These are phyloP conservation scores for Hura crepitans DNA, from an alignment of 441 rosid genomes.

Conservation along the genomic window DNA sequence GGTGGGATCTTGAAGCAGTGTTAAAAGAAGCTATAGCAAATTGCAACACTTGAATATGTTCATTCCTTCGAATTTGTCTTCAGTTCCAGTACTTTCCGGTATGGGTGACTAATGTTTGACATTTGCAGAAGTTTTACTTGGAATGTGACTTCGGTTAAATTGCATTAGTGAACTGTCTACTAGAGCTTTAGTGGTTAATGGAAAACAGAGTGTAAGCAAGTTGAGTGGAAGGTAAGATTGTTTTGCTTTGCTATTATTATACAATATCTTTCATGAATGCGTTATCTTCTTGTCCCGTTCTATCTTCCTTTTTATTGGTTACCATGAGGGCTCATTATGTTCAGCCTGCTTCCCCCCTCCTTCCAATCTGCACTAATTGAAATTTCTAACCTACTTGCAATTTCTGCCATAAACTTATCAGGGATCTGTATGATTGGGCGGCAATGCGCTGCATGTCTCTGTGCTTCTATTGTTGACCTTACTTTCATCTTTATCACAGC, in stretches of 20 bases:
- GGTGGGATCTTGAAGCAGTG: not conserved
- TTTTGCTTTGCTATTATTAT: not conserved
- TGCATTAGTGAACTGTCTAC: too few species aligned
- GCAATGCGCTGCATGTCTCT: slow-evolving; percentile 1
- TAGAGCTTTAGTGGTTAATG: too few species aligned
- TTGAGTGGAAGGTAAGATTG: too few species aligned
- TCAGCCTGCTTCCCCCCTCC: not conserved
- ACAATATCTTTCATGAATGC: not conserved
- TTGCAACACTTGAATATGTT: not conserved
- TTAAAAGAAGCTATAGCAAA: not conserved
- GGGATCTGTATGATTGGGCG: not conserved
- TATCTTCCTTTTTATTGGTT: slow-evolving; percentile 1
- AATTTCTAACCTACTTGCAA: not conserved
- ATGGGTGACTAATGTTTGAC: too few species aligned
- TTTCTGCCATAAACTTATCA: slow-evolving; percentile 3
- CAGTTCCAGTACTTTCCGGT: too few species aligned
- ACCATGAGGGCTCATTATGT: not conserved
- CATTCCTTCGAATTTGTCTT: too few species aligned
- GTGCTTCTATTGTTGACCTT: slow-evolving; percentile 6
- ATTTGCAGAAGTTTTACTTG: too few species aligned
- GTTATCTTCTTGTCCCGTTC: not conserved
- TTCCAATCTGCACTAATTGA: not conserved
- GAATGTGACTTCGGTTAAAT: too few species aligned
- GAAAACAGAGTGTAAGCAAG: too few species aligned
- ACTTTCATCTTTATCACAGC: too few species aligned